Percentiles rank a stretch among this genome's conserved stretches.
These are phyloP conservation scores for Lippia alba DNA, from an alignment of 305 asterid species.

Conservation along the genomic window DNA sequence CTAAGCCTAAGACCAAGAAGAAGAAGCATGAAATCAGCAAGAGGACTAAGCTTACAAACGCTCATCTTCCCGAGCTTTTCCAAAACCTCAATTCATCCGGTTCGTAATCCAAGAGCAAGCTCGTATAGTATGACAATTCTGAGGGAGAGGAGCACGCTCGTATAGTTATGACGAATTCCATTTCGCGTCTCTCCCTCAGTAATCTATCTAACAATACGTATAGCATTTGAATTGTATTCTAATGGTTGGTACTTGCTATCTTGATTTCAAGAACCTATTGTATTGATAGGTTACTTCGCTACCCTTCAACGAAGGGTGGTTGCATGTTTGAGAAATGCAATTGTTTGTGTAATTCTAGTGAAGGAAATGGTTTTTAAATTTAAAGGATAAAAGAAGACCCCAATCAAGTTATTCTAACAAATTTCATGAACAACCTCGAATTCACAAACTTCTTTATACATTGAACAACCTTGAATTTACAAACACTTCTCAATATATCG, in stretches of 20 bases:
- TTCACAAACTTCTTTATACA: no score
- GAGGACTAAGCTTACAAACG: constrained; percentile 95
- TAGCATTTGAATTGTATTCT: background rate
- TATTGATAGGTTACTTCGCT: background rate
- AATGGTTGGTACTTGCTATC: background rate
- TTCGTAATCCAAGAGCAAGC: constrained; percentile 15
- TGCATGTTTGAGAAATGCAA: background rate
- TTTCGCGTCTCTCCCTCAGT: no score
- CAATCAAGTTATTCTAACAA: no score
- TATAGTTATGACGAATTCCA: background rate
- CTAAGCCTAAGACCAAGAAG: constrained; percentile 78
- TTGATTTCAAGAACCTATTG: background rate
- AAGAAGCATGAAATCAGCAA: constrained; percentile 89
- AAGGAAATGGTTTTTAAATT: background rate
- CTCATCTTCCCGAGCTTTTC: constrained; percentile 92
- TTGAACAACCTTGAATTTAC: no score
- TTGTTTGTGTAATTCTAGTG: constrained; percentile 1
- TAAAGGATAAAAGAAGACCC: no score
- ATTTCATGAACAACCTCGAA: no score
- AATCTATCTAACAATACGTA: background rate
- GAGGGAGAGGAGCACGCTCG: no score
- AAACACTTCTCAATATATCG: no score
- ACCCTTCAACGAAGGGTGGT: constrained; percentile 11
- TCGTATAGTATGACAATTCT: no score
- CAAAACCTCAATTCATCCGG: constrained; percentile 51